Percentiles rank a stretch among this genome's conserved stretches.
Evolutionary conservation across 805 yeast species (phyloP).

Genomic region (Saccharomycopsis malanga): DNA sequence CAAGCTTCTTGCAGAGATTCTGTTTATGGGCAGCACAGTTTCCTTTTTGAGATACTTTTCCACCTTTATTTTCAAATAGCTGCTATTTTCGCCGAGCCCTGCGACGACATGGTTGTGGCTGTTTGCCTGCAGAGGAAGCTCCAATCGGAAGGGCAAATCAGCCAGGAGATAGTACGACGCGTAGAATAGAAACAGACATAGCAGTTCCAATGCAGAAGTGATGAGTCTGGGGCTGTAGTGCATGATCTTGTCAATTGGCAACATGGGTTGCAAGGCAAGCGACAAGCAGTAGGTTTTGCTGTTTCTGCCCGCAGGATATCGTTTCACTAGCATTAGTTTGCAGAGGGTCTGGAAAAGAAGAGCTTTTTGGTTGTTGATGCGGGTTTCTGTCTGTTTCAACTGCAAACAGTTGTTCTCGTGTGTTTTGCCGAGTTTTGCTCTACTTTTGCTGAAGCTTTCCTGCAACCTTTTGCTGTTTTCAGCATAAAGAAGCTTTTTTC

Average conservation of each 20-base stretch:
- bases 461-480: not conserved
- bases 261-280: conserved; percentile 17
- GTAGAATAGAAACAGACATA: conserved; percentile 18
- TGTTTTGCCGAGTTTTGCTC: not conserved
- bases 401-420: not conserved
- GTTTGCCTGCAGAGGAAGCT: conserved; percentile 5
- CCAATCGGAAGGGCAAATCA: conserved; percentile 16
- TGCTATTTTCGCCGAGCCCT: conserved; percentile 18
- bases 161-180: conserved; percentile 14
- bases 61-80: conserved; percentile 7
- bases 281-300: conserved; percentile 7
- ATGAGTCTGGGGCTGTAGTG: conserved; percentile 4
- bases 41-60: not conserved
- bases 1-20: conserved; percentile 10
- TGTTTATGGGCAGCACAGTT: not conserved
- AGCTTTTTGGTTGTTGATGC: conserved; percentile 10
- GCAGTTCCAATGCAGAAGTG: conserved; percentile 11
- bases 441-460: not conserved
- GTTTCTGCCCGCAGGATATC: too few species aligned
- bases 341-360: conserved; percentile 11
- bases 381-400: not conserved
- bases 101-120: conserved; percentile 4
- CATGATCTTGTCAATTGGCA: conserved; percentile 14
- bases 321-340: conserved; percentile 7
- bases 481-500: not conserved